phyloP scores from a whole-genome alignment of 495 filamentous ascomycete genomes.

The Penicillium longicatenatum region DNA sequence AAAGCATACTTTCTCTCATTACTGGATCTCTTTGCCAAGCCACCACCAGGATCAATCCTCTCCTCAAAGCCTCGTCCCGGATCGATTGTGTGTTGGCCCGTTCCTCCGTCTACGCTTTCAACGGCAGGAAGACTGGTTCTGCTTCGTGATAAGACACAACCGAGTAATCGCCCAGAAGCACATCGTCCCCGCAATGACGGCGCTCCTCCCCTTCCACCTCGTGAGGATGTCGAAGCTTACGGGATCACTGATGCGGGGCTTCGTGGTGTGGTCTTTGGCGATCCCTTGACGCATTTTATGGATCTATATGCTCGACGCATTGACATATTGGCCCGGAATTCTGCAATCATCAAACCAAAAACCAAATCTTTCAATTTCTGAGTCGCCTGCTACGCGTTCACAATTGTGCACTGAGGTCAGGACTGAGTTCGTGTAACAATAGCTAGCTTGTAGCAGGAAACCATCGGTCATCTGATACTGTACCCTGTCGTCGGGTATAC shows the following conservation, averaged over 20 bases:
- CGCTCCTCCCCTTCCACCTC: conserved; percentile 22
- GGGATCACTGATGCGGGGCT: conserved; percentile 65
- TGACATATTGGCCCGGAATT: conserved; percentile 56
- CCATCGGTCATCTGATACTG: no score
- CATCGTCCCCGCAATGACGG: not conserved
- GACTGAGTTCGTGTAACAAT: no score
- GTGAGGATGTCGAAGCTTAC: conserved; percentile 60
- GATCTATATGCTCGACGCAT: conserved; percentile 68
- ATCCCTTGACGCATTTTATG: conserved; percentile 80
- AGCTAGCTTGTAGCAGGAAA: no score
- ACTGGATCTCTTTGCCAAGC: conserved; percentile 66
- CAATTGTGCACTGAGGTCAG: no score
- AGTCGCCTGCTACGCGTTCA: no score
- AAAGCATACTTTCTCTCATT: conserved; percentile 70
- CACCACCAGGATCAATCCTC: conserved; percentile 49
- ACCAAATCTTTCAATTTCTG: not conserved
- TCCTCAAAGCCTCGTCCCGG: conserved; percentile 1
- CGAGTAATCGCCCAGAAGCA: conserved; percentile 4
- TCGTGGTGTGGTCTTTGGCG: conserved; percentile 70
- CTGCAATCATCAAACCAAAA: not conserved
- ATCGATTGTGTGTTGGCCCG: conserved; percentile 52
- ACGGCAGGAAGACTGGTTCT: conserved; percentile 69
- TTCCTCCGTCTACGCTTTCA: conserved; percentile 63
- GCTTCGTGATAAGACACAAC: conserved; percentile 39
- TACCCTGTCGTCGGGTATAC: no score